These are phyloP conservation scores for Arachnomyces sp. DNA, from an alignment of 2,329 filamentous ascomycete genomes.

Conservation along the genomic window DNA sequence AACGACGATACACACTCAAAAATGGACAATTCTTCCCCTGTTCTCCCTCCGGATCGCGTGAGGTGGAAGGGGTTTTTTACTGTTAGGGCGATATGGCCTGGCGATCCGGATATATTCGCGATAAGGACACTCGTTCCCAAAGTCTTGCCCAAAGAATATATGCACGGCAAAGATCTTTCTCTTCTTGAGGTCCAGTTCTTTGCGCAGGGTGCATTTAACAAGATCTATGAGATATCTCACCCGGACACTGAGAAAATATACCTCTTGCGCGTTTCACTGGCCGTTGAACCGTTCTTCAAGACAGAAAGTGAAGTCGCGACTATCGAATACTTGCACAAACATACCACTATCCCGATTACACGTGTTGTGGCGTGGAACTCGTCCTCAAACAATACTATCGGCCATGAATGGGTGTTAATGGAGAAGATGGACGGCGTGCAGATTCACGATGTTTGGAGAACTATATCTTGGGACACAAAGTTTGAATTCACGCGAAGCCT, in stretches of 20 bases:
- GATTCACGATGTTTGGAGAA: constrained; percentile 16
- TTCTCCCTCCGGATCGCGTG: no score
- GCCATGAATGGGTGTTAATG: constrained; percentile 22
- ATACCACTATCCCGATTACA: constrained; percentile 16
- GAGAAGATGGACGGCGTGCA: constrained; percentile 9
- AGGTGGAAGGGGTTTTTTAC: no score
- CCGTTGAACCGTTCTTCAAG: constrained; percentile 15
- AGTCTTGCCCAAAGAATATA: no score
- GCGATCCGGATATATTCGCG: no score
- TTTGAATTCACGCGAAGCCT: constrained; percentile 21
- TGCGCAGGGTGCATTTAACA: constrained; percentile 12
- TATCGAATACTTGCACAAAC: constrained; percentile 12
- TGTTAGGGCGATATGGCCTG: no score
- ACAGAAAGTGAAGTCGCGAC: constrained; percentile 17
- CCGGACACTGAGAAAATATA: constrained; percentile 2
- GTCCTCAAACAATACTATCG: constrained; percentile 12
- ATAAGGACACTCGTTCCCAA: no score
- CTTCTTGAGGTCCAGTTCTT: constrained; percentile 6
- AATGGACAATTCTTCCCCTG: no score
- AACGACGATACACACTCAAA: no score
- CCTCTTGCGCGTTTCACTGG: constrained; percentile 18
- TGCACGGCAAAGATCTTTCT: no score
- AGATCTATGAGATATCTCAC: constrained; percentile 8
- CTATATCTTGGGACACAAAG: constrained; percentile 27
- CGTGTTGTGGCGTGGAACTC: constrained; percentile 10